Conservation (phyloP, 1,284 basidiomycete species). For the Jaminaea rosea region DNA sequence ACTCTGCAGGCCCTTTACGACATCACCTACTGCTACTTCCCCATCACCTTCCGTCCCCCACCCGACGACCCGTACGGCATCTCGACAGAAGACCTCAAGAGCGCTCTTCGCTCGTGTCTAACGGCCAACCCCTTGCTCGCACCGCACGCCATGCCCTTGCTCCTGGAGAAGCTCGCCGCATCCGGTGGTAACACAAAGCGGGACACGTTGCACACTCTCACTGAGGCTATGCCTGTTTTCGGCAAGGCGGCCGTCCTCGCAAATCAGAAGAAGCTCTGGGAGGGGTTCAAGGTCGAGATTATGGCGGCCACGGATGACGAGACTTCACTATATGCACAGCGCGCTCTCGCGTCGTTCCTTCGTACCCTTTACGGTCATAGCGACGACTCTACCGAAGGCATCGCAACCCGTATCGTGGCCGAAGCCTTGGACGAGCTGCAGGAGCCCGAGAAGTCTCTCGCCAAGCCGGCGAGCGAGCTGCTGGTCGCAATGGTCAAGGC, state of each 20-base stretch:
- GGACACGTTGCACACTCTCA: conserved; percentile 37
- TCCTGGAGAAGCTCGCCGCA: conserved; percentile 83
- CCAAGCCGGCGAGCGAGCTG: conserved; percentile 24
- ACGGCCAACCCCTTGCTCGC: conserved; percentile 74
- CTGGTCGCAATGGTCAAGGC: conserved; percentile 28
- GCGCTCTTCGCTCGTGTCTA: conserved; percentile 63
- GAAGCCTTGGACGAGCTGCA: conserved; percentile 30
- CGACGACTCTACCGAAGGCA: conserved; percentile 20
- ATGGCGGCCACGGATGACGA: conserved; percentile 44
- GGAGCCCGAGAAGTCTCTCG: conserved; percentile 35
- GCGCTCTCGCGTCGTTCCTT: conserved; percentile 28
- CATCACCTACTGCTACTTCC: conserved; percentile 96
- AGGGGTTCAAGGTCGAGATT: conserved; percentile 40
- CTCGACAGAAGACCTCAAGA: conserved; percentile 73
- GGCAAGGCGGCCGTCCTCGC: conserved; percentile 31
- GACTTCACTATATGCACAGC: conserved; percentile 23
- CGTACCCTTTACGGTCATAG: conserved; percentile 34
- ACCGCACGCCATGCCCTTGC: conserved; percentile 71
- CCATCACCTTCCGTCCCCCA: conserved; percentile 90
- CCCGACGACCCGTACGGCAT: conserved; percentile 92
- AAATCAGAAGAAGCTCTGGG: conserved; percentile 33
- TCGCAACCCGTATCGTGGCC: conserved; percentile 33
- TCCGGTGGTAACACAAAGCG: conserved; percentile 71
- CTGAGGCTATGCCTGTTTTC: conserved; percentile 38
- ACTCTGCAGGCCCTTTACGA: conserved; percentile 74